Evolutionary conservation across 2,329 filamentous ascomycete genomes (phyloP).

Genomic region (Pestalotiopsis sp.): DNA sequence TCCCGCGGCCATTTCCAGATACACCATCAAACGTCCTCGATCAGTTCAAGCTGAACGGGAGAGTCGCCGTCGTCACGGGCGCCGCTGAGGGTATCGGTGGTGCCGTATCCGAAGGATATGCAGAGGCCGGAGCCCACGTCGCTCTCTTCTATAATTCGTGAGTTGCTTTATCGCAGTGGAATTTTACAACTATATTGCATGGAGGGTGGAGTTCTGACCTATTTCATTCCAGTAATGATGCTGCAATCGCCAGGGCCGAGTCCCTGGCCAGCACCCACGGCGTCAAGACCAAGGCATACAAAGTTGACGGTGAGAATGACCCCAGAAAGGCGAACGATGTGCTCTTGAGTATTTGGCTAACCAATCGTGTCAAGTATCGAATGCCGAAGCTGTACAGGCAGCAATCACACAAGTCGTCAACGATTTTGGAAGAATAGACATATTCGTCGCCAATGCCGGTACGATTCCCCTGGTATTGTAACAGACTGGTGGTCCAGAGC

Average conservation of each 20-base stretch:
- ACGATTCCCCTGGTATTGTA: conserved; percentile 25
- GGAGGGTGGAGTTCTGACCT: too few relatives aligned
- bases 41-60: conserved; percentile 45
- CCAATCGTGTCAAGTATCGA: conserved; percentile 37
- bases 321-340: neutral
- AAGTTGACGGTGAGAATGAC: conserved; percentile 40
- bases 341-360: neutral
- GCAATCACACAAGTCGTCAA: conserved; percentile 56
- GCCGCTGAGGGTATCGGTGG: conserved; percentile 49
- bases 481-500: neutral
- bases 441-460: conserved; percentile 80
- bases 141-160: conserved; percentile 40
- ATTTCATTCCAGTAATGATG: conserved; percentile 30
- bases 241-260: conserved; percentile 39
- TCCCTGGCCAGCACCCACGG: conserved; percentile 34
- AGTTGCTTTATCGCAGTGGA: neutral
- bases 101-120: conserved; percentile 47
- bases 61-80: conserved; percentile 46
- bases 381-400: conserved; percentile 50
- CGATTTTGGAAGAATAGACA: conserved; percentile 76
- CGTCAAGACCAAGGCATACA: conserved; percentile 43
- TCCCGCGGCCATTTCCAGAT: conserved; percentile 40
- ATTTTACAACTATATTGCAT: neutral
- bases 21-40: conserved; percentile 46
- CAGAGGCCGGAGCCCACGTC: conserved; percentile 46